These are phyloP conservation scores for Cryoendolithus antarcticus DNA, from an alignment of 2,329 filamentous ascomycete genomes.

Conservation along the genomic window DNA sequence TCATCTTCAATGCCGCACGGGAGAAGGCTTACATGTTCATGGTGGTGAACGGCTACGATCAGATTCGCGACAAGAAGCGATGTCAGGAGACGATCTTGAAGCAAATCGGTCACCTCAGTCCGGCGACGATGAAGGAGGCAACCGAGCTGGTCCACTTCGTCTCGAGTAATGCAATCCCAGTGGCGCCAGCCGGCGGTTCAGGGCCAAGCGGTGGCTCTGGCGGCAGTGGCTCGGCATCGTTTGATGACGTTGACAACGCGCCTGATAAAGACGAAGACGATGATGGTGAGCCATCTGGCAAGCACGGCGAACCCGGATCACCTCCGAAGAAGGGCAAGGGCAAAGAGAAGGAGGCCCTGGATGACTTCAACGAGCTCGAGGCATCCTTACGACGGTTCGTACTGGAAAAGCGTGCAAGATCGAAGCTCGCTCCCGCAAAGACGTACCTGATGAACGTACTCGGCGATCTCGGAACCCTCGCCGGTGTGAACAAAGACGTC, in stretches of 20 bases:
- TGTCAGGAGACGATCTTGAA: slow-evolving; percentile 90
- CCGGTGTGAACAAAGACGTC: slow-evolving; percentile 76
- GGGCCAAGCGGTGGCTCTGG: slow-evolving; percentile 34
- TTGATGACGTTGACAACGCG: slow-evolving; percentile 23
- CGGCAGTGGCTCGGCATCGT: slow-evolving; percentile 23
- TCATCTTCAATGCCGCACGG: slow-evolving; percentile 86
- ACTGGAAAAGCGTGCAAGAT: slow-evolving; percentile 85
- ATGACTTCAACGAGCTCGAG: slow-evolving; percentile 83
- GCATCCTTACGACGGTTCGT: slow-evolving; percentile 84
- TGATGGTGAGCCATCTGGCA: slow-evolving; percentile 43
- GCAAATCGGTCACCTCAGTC: slow-evolving; percentile 77
- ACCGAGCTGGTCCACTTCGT: slow-evolving; percentile 93
- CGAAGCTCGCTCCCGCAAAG: slow-evolving; percentile 88
- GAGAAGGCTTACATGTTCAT: slow-evolving; percentile 99
- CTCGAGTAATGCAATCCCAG: slow-evolving; percentile 87
- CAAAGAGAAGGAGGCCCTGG: slow-evolving; percentile 61
- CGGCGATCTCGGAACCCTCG: slow-evolving; percentile 71
- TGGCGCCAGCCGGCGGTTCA: slow-evolving; percentile 46
- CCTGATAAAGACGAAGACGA: slow-evolving; percentile 29
- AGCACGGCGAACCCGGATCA: slow-evolving; percentile 34
- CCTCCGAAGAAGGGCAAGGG: slow-evolving; percentile 62
- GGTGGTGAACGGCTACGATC: slow-evolving; percentile 94
- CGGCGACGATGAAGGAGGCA: slow-evolving; percentile 83
- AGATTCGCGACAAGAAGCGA: slow-evolving; percentile 79
- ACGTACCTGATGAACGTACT: slow-evolving; percentile 92